Evolutionary conservation across 257 asterid species (phyloP).

Genomic region (Solanum sitiens): DNA sequence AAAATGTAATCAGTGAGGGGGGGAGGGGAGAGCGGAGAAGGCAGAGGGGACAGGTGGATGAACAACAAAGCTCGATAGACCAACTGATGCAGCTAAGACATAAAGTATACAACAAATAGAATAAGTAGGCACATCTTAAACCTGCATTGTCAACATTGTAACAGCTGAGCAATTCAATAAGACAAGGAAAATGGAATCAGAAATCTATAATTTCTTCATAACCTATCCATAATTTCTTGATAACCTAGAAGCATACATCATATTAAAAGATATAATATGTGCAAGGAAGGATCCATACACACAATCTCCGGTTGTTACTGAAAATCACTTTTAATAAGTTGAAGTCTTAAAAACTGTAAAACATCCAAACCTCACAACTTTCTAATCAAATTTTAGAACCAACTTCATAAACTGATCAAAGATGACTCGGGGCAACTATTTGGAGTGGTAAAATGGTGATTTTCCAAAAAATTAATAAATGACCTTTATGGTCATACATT

Average conservation of each 20-base stretch:
- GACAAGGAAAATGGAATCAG: neutral
- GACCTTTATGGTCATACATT: too few species aligned
- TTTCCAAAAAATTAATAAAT: too few species aligned
- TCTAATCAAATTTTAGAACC: too few species aligned
- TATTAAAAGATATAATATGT: neutral
- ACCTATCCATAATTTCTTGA: neutral
- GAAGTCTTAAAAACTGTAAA: too few species aligned
- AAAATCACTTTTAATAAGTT: too few species aligned
- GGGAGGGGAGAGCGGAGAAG: neutral
- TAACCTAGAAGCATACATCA: neutral
- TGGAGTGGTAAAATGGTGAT: too few species aligned
- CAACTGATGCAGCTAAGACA: constrained; percentile 95
- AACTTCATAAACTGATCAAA: too few species aligned
- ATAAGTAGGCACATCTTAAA: constrained; percentile 91
- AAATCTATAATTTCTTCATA: neutral
- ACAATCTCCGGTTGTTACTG: too few species aligned
- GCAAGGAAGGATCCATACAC: neutral
- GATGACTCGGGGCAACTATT: too few species aligned
- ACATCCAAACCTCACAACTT: too few species aligned
- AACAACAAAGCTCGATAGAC: constrained; percentile 27
- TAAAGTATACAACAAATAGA: constrained; percentile 84
- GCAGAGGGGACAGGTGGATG: too few species aligned
- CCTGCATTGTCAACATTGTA: constrained; percentile 32
- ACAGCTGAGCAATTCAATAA: neutral
- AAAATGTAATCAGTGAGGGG: too few species aligned